These are phyloP conservation scores for Lachnum nothofagi DNA, from an alignment of 2,329 filamentous ascomycete genomes.

Conservation along the genomic window DNA sequence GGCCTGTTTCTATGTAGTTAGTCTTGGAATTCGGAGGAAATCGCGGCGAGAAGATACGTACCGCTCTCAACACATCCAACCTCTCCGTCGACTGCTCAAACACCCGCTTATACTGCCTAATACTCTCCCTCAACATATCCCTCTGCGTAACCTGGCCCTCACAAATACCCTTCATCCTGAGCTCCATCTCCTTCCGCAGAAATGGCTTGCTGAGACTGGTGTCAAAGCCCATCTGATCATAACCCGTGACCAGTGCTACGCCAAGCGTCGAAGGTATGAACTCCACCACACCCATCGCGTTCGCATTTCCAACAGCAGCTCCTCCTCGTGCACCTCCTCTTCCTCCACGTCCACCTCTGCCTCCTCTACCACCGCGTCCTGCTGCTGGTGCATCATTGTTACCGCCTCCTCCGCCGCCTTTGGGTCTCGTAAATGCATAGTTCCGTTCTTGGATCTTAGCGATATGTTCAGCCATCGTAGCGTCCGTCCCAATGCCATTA, in stretches of 20 bases:
- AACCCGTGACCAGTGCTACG: conserved; percentile 86
- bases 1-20: conserved; percentile 17
- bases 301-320: conserved; percentile 38
- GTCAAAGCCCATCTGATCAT: conserved; percentile 89
- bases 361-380: conserved; percentile 38
- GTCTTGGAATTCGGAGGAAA: not conserved
- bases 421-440: conserved; percentile 68
- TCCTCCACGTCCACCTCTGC: conserved; percentile 35
- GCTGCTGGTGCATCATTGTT: conserved; percentile 30
- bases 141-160: conserved; percentile 72
- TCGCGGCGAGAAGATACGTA: conserved; percentile 38
- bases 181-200: conserved; percentile 93
- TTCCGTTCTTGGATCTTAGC: conserved; percentile 86
- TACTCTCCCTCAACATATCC: conserved; percentile 73
- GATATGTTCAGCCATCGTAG: conserved; percentile 98
- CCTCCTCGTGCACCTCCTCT: conserved; percentile 41
- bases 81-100: conserved; percentile 77
- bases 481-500: conserved; percentile 96
- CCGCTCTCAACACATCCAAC: conserved; percentile 60
- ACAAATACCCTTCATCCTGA: conserved; percentile 95
- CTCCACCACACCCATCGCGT: conserved; percentile 49
- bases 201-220: conserved; percentile 94
- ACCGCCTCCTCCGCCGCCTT: conserved; percentile 33
- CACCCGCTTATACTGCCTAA: conserved; percentile 80
- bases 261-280: conserved; percentile 91